phyloP scores from a whole-genome alignment of 345 rosid species.

The Carallia brachiata region DNA sequence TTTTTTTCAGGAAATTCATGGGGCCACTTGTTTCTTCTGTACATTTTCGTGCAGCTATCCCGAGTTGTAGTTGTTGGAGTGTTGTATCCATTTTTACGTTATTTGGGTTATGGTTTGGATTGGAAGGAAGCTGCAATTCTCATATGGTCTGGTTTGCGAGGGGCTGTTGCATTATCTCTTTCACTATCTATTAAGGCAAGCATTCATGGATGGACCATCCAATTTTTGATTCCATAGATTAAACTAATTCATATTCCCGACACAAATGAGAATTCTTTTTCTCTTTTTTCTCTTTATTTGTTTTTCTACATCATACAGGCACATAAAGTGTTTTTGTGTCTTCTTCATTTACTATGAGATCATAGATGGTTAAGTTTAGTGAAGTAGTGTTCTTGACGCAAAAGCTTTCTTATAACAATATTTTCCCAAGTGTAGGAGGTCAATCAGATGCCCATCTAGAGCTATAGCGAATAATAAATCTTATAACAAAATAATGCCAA shows the following conservation, averaged over 20 bases:
- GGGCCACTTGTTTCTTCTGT: conserved; percentile 78
- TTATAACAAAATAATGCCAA: neutral
- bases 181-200: conserved; percentile 88
- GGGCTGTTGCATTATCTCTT: conserved; percentile 92
- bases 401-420: neutral
- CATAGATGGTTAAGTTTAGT: neutral
- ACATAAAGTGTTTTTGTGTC: neutral
- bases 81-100: conserved; percentile 57
- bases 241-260: too few species aligned
- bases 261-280: too few species aligned
- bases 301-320: neutral
- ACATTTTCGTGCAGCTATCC: conserved; percentile 60
- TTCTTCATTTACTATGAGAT: neutral
- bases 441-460: neutral
- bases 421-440: neutral
- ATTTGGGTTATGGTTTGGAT: conserved; percentile 87
- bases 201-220: conserved; percentile 8
- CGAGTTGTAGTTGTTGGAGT: conserved; percentile 71
- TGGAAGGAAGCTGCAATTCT: conserved; percentile 87
- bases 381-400: neutral
- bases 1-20: conserved; percentile 65
- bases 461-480: neutral
- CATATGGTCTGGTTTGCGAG: conserved; percentile 90
- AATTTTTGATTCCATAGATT: neutral
- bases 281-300: neutral